phyloP scores from a whole-genome alignment of 1,284 basidiomycete species.

The Puccinia triticina region DNA sequence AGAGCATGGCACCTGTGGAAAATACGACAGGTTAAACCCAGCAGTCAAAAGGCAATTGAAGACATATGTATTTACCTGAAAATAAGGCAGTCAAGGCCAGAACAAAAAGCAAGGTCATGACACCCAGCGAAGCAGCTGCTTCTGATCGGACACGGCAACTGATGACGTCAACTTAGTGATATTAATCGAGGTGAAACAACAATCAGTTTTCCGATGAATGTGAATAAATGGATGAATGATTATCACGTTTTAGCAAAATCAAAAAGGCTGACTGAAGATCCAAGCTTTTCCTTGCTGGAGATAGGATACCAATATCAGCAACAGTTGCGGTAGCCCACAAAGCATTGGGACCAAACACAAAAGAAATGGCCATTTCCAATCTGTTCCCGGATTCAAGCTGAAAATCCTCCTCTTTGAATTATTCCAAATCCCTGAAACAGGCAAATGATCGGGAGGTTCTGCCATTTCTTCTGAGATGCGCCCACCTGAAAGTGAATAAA shows the following conservation, averaged over 20 bases:
- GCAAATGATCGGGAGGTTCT: background rate
- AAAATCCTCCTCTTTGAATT: background rate
- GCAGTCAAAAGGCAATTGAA: background rate
- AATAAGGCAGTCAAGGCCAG: constrained; percentile 21
- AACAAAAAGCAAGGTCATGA: constrained; percentile 3
- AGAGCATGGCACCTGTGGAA: background rate
- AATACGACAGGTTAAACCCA: background rate
- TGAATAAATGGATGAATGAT: background rate
- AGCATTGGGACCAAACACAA: constrained; percentile 24
- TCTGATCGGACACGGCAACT: constrained; percentile 28
- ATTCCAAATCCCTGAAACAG: background rate
- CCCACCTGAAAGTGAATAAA: background rate
- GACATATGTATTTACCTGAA: constrained; percentile 4
- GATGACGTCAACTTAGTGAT: background rate
- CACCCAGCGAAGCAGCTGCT: constrained; percentile 4
- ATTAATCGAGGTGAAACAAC: background rate
- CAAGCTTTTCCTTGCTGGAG: background rate
- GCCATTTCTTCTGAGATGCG: background rate
- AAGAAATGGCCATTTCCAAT: constrained; percentile 14
- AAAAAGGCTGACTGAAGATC: constrained; percentile 12
- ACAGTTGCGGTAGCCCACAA: constrained; percentile 28
- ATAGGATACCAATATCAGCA: background rate
- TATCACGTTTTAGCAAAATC: background rate
- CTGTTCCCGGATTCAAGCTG: background rate
- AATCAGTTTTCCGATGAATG: background rate